Base-by-base conservation (phyloP, 129 eudicot genomes). In the Chrysanthemum seticuspe region DNA sequence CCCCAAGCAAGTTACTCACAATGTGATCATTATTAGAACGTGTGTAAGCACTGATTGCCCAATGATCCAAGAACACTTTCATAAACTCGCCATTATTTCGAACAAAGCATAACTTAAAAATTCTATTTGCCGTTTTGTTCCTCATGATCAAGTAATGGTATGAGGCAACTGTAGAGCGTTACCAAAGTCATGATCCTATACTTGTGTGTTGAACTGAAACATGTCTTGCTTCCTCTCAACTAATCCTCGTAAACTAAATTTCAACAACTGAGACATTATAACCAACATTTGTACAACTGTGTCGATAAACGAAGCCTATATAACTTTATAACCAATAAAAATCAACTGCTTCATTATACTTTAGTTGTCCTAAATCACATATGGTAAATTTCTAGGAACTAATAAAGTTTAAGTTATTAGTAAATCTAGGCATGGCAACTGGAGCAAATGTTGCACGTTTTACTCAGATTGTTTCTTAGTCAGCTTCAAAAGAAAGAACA, bases 401-500 rank as follows among this genome's bases (percentile, higher is more conserved):
- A 15, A 7, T 2, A 13, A 65, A 65, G 5, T 15, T 16, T 45
- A 65, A 40, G 54, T 64, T 64, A 36, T 36, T 36, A 36, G 44
- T 36, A 36, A 36, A 6, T 36, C 29, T 7, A 64, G 21, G 4
- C 49, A 31, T 16, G 18, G 40, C 40, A 34, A 34, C 4, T 34
- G 40, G 6, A 34, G 2, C 45, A 70, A 53, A 9, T 70, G 65
- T 4, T 14, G 14, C 31, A 53, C 54, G 53, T 29, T 9, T 31
- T 54, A 4, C 23, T 40, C 52, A 68, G 13, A 25, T 11, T 67
- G 2, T 44, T 45, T 70, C 74, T 27, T 54, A 70, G 29, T 31
- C 13, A 40, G n/a, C 63, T 25, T 52, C 71, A 67, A 67, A 67
- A 47, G 71, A 21, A 13, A 12, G 2, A 10, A 68, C 1, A 69